Conservation (phyloP, 2,329 filamentous ascomycete genomes). For the Cladosporium sp. region DNA sequence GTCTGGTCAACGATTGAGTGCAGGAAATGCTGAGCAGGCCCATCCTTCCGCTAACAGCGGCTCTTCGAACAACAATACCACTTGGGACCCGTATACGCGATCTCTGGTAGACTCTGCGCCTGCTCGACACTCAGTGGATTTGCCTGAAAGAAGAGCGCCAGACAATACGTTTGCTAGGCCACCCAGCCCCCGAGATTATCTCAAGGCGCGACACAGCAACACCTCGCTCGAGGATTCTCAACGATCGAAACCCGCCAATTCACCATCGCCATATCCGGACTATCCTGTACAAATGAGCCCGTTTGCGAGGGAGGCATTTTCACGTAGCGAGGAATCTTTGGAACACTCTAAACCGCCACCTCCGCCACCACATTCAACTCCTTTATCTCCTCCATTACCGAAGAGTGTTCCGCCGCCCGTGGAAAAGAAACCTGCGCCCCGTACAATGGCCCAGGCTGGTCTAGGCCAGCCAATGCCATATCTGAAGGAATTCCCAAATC, state of each 20-base stretch:
- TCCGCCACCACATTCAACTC: conserved; percentile 22
- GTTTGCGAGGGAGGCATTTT: conserved; percentile 22
- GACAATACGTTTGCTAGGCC: conserved; percentile 24
- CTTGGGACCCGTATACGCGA: conserved; percentile 33
- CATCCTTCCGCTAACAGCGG: not conserved
- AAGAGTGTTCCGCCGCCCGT: not conserved
- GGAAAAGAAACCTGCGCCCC: conserved; percentile 9
- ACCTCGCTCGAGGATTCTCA: conserved; percentile 18
- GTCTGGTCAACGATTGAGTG: conserved; percentile 31
- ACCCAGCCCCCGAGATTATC: conserved; percentile 30
- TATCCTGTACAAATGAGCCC: conserved; percentile 23
- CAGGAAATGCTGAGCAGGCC: conserved; percentile 16
- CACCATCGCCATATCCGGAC: conserved; percentile 29
- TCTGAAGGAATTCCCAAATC: conserved; percentile 47
- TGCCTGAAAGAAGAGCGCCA: conserved; percentile 20
- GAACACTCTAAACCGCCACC: conserved; percentile 24
- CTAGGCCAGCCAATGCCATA: conserved; percentile 33
- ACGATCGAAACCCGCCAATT: conserved; percentile 11
- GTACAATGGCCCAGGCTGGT: conserved; percentile 19
- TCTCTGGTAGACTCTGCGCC: conserved; percentile 25
- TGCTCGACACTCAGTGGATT: conserved; percentile 4
- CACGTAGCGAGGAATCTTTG: conserved; percentile 25
- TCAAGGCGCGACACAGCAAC: conserved; percentile 17
- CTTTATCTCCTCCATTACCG: conserved; percentile 1
- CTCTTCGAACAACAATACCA: not conserved